A percentile compares a stretch with the other conserved stretches of the same genome.
Evolutionary conservation across 2,329 filamentous ascomycete genomes (phyloP).

Genomic region (Xylaria sp.): DNA sequence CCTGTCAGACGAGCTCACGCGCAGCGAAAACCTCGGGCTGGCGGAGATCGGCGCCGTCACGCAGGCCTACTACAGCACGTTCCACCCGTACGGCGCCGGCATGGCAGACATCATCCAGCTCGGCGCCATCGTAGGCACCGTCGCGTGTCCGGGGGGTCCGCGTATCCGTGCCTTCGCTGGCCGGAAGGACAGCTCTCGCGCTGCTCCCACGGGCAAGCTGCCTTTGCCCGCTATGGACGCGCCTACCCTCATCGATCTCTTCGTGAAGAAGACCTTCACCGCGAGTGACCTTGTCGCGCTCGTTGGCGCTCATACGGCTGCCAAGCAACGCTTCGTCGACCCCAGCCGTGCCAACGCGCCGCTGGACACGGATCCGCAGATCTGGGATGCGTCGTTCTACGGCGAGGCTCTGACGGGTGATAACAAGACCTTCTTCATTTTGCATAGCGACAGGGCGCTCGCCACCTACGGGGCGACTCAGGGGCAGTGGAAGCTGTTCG

Average conservation of each 20-base stretch:
- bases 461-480: conserved; percentile 39
- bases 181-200: conserved; percentile 56
- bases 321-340: conserved; percentile 60
- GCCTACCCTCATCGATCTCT: conserved; percentile 58
- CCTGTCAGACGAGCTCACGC: conserved; percentile 55
- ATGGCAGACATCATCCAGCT: conserved; percentile 67
- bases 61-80: conserved; percentile 54
- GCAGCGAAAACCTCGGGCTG: conserved; percentile 60
- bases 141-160: conserved; percentile 64
- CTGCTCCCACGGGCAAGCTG: conserved; percentile 58
- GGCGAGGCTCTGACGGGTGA: conserved; percentile 51
- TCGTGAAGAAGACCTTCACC: conserved; percentile 62
- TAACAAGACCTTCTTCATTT: conserved; percentile 49
- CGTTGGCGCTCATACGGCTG: conserved; percentile 64
- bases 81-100: conserved; percentile 54
- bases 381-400: conserved; percentile 65
- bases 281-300: conserved; percentile 64
- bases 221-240: conserved; percentile 56
- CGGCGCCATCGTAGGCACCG: conserved; percentile 59
- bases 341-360: conserved; percentile 51
- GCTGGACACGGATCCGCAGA: conserved; percentile 60
- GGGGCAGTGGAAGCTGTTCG: conserved; percentile 44
- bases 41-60: conserved; percentile 54
- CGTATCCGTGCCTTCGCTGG: conserved; percentile 62
- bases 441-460: conserved; percentile 50